Conservation (phyloP, 1,139 yeast genomes). For the Protomyces arabidopsidicola region DNA sequence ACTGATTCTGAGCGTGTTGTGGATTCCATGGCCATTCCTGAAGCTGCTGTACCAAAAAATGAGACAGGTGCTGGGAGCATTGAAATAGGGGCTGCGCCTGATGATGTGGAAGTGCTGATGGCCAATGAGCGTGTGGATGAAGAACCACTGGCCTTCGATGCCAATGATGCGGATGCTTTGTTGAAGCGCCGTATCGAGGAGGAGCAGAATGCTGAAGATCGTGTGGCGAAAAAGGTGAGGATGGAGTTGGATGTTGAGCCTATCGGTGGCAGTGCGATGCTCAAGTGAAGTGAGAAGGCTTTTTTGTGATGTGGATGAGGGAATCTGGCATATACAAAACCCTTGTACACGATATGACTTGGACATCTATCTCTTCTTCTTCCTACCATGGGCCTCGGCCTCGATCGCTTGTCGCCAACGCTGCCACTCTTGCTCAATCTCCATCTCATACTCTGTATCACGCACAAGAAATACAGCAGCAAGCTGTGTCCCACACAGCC, state of each 20-base stretch:
- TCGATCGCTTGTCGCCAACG: background rate
- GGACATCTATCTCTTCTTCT: no score
- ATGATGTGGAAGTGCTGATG: background rate
- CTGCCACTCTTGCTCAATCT: slow-evolving; percentile 4
- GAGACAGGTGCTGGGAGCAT: background rate
- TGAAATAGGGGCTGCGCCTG: background rate
- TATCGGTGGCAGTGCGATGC: background rate
- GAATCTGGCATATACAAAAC: no score
- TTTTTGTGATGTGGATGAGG: no score
- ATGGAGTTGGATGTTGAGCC: background rate
- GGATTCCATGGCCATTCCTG: background rate
- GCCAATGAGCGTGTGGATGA: background rate
- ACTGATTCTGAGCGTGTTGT: background rate
- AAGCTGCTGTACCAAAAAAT: background rate
- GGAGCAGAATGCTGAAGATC: background rate
- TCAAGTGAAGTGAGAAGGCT: background rate
- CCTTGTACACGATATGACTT: no score
- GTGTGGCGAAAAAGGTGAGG: background rate
- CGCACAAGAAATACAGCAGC: slow-evolving; percentile 1
- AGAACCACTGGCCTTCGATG: background rate
- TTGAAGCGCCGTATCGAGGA: background rate
- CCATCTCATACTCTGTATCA: slow-evolving; percentile 6
- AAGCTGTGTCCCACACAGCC: background rate
- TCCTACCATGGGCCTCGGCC: no score
- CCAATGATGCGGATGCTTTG: background rate